A percentile compares a stretch with the other conserved stretches of the same genome.
Conservation (phyloP, 2,329 filamentous ascomycete genomes). For the Mariannaea elegans region DNA sequence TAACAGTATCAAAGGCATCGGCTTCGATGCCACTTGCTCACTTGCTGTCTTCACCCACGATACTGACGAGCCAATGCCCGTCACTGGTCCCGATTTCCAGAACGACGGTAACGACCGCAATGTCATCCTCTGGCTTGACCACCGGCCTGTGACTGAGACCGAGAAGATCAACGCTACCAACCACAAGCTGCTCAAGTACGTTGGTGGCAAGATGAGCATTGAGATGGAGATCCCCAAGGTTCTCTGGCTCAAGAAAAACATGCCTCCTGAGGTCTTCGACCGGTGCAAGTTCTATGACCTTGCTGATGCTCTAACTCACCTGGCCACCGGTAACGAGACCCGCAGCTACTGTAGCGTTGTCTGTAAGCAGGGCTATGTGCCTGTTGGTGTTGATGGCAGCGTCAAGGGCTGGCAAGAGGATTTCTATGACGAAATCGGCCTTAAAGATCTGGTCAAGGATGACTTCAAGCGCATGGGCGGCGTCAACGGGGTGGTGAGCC, state of each 20-base stretch:
- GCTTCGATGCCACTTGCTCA: constrained; percentile 99
- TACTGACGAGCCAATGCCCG: constrained; percentile 88
- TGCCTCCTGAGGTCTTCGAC: constrained; percentile 89
- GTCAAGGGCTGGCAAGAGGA: constrained; percentile 99
- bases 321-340: constrained; percentile 91
- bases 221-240: constrained; percentile 99
- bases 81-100: constrained; percentile 84
- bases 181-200: constrained; percentile 94
- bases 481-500: constrained; percentile 90
- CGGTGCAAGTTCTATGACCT: constrained; percentile 98
- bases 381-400: constrained; percentile 95
- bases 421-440: constrained; percentile 85
- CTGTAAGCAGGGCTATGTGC: constrained; percentile 96
- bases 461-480: constrained; percentile 94
- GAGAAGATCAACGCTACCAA: constrained; percentile 91
- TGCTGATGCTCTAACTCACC: constrained; percentile 89
- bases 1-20: constrained; percentile 83
- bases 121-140: constrained; percentile 96
- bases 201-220: constrained; percentile 97
- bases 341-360: constrained; percentile 95
- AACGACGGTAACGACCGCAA: constrained; percentile 87
- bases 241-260: constrained; percentile 97
- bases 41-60: constrained; percentile 89
- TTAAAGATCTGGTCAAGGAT: constrained; percentile 84
- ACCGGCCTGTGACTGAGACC: constrained; percentile 89